These are phyloP conservation scores for Rutidosis leptorrhynchoides DNA, from an alignment of 129 eudicot species.

Conservation along the genomic window DNA sequence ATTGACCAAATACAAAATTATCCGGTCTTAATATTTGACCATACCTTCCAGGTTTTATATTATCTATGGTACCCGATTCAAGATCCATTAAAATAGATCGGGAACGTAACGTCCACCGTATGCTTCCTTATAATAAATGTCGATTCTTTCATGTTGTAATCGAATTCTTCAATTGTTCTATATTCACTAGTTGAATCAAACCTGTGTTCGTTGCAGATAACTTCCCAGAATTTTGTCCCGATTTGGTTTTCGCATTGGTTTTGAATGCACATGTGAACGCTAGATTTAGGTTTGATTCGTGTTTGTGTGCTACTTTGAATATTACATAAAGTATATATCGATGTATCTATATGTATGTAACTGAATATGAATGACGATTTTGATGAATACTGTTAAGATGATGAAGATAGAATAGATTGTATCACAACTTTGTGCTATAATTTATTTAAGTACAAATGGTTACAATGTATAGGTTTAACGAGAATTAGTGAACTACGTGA, in stretches of 20 bases:
- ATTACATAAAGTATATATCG: no score
- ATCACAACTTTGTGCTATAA: no score
- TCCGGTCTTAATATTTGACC: slow-evolving; percentile 84
- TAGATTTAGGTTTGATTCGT: no score
- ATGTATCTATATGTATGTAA: no score
- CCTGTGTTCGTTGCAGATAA: slow-evolving; percentile 75
- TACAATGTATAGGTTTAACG: no score
- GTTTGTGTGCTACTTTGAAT: no score
- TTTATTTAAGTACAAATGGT: no score
- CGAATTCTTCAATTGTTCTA: slow-evolving; percentile 22
- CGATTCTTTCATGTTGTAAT: slow-evolving; percentile 57
- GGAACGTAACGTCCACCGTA: slow-evolving; percentile 69
- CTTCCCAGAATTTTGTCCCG: slow-evolving; percentile 86
- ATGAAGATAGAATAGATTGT: no score
- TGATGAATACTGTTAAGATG: no score
- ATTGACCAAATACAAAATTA: slow-evolving; percentile 77
- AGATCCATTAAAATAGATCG: slow-evolving; percentile 84
- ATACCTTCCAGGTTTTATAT: slow-evolving; percentile 69
- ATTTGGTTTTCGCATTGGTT: slow-evolving; percentile 81
- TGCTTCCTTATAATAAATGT: slow-evolving; percentile 73
- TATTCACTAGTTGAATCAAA: slow-evolving; percentile 52
- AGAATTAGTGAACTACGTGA: no score
- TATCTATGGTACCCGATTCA: slow-evolving; percentile 90
- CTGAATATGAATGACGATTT: no score
- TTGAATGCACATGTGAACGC: no score